These are phyloP conservation scores for Nemania diffusa DNA, from an alignment of 2,329 filamentous ascomycete species.

Conservation along the genomic window DNA sequence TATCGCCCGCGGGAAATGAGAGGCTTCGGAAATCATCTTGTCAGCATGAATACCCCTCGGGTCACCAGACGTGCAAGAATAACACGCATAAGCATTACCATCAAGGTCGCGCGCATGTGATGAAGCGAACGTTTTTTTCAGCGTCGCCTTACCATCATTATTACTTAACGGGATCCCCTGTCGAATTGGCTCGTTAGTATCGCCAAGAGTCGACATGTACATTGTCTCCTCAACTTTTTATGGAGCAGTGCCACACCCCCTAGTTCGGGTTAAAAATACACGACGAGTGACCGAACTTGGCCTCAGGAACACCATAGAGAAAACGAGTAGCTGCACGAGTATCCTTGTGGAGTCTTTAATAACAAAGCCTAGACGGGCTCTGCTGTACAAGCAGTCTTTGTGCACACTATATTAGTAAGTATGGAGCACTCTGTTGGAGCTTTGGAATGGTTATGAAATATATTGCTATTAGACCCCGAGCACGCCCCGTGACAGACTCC, in stretches of 20 bases:
- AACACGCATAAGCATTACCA: constrained; percentile 28
- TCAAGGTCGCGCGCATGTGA: constrained; percentile 30
- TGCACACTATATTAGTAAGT: constrained; percentile 33
- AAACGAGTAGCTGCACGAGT: constrained; percentile 20
- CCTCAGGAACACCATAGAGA: constrained; percentile 14
- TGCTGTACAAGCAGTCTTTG: constrained; percentile 24
- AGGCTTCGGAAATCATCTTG: constrained; percentile 3
- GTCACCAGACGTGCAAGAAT: constrained; percentile 28
- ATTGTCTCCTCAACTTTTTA: constrained; percentile 23
- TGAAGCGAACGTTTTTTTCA: constrained; percentile 14
- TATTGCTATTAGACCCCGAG: constrained; percentile 32
- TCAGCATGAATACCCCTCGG: constrained; percentile 19
- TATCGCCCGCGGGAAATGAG: neutral
- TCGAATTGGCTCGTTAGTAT: constrained; percentile 23
- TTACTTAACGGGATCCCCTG: constrained; percentile 34
- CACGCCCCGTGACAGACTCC: constrained; percentile 11
- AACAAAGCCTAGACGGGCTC: constrained; percentile 17
- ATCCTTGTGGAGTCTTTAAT: constrained; percentile 25
- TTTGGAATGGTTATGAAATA: constrained; percentile 26
- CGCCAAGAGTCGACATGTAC: constrained; percentile 32
- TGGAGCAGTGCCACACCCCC: constrained; percentile 30
- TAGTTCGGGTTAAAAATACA: constrained; percentile 22
- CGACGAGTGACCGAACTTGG: constrained; percentile 19
- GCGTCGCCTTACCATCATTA: constrained; percentile 34
- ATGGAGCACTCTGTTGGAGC: constrained; percentile 32